These are phyloP conservation scores for Bromus sterilis DNA, from an alignment of 176 grass and related monocot genomes.

Conservation along the genomic window DNA sequence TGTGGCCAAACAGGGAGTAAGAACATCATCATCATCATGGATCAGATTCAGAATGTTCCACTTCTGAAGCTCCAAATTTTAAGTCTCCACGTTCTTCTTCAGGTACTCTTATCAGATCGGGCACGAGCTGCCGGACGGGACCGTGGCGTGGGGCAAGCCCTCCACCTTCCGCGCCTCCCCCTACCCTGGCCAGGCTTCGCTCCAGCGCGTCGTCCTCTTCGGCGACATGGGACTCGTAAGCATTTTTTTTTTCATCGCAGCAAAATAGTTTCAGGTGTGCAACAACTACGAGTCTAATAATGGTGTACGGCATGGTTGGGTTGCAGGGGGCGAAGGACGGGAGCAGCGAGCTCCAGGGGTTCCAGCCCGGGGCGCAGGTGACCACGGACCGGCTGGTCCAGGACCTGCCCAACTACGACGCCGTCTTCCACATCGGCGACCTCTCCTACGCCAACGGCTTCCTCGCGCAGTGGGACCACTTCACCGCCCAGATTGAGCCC, in stretches of 20 bases:
- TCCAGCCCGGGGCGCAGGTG: constrained; percentile 56
- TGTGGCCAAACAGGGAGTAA: constrained; percentile 85
- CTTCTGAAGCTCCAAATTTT: too few relatives aligned
- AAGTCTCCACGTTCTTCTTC: too few relatives aligned
- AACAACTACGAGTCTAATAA: background rate
- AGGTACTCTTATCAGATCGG: constrained; percentile 70
- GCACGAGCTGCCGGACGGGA: constrained; percentile 50
- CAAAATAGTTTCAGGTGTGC: background rate
- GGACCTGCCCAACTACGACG: constrained; percentile 71
- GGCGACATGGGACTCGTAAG: constrained; percentile 68
- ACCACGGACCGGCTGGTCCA: constrained; percentile 47
- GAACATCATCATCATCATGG: too few relatives aligned
- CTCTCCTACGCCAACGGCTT: constrained; percentile 75
- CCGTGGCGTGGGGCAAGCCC: constrained; percentile 49
- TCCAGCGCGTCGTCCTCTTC: constrained; percentile 68
- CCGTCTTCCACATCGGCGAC: constrained; percentile 79
- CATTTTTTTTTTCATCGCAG: background rate
- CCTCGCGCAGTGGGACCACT: constrained; percentile 85
- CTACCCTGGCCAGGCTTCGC: constrained; percentile 65
- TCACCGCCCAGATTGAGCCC: constrained; percentile 65
- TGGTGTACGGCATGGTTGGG: background rate
- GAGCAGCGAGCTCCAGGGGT: constrained; percentile 59
- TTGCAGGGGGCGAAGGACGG: constrained; percentile 39
- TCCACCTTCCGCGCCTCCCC: constrained; percentile 62
- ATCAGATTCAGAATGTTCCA: too few relatives aligned